These are phyloP conservation scores for Arachis monticola DNA, from an alignment of 331 rosid species.

Conservation along the genomic window DNA sequence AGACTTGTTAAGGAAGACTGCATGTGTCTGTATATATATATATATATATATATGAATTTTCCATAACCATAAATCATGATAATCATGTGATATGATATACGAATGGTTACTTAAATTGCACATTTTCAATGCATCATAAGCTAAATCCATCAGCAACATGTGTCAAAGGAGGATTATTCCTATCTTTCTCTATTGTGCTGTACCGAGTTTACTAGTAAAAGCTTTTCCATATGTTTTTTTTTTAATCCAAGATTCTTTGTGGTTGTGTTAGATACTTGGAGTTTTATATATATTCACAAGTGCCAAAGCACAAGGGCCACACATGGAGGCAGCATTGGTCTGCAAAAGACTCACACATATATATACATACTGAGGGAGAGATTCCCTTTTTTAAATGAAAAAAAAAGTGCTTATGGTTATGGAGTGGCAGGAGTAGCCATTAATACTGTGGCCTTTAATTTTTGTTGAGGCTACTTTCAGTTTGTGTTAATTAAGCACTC, in stretches of 20 bases:
- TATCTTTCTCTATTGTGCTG: neutral
- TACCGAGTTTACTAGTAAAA: neutral
- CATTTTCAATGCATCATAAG: neutral
- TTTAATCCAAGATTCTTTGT: neutral
- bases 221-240: no score
- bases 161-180: neutral
- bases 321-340: constrained; percentile 2
- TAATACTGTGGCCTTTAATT: neutral
- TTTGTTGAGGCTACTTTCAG: neutral
- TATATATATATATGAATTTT: neutral
- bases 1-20: neutral
- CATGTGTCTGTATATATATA: no score
- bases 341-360: neutral
- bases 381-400: neutral
- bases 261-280: neutral
- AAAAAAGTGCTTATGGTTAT: neutral
- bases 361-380: neutral
- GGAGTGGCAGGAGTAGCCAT: neutral
- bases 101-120: neutral
- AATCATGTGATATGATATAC: neutral
- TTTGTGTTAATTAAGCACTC: neutral
- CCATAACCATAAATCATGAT: neutral
- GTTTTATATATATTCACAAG: constrained; percentile 6
- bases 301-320: constrained; percentile 18
- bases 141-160: neutral